Percentiles rank a stretch among this genome's conserved stretches.
These are phyloP conservation scores for Beauveria sp. DNA, from an alignment of 2,329 filamentous ascomycete genomes.

Conservation along the genomic window DNA sequence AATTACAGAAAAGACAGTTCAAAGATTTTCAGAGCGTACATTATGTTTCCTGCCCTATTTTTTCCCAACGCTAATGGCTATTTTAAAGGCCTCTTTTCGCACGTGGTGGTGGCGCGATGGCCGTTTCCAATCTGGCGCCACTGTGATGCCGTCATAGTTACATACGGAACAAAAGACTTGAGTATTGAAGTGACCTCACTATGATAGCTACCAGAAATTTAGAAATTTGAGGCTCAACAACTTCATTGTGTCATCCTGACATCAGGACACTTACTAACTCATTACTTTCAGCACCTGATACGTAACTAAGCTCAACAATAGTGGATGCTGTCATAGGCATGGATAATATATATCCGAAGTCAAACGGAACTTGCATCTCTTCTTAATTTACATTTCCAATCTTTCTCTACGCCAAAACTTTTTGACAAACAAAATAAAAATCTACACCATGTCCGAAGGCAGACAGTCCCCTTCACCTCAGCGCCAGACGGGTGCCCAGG, in stretches of 20 bases:
- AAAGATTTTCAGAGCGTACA: too few species aligned
- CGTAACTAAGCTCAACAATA: neutral
- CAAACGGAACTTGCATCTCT: too few species aligned
- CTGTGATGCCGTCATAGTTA: neutral
- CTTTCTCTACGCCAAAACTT: neutral
- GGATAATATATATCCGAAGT: neutral
- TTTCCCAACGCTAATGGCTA: neutral
- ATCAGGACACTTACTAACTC: neutral
- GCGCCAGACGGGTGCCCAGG: constrained; percentile 1
- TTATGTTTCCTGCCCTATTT: too few species aligned
- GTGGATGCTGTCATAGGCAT: neutral
- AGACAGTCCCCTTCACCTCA: neutral
- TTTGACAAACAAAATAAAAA: neutral
- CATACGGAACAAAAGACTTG: neutral
- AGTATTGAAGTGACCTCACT: neutral
- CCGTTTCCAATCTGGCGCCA: neutral
- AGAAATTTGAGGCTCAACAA: neutral
- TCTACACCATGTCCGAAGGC: constrained; percentile 2
- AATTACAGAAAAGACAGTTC: too few species aligned
- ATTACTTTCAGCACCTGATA: neutral
- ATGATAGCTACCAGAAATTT: neutral
- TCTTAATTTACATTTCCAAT: neutral
- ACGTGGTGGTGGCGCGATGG: neutral
- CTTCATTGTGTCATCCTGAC: neutral
- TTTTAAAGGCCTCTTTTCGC: neutral